Percentiles rank a stretch among this genome's conserved stretches.
phyloP scores from a whole-genome alignment of 2,329 filamentous ascomycete species.

The Xylaria sp. region DNA sequence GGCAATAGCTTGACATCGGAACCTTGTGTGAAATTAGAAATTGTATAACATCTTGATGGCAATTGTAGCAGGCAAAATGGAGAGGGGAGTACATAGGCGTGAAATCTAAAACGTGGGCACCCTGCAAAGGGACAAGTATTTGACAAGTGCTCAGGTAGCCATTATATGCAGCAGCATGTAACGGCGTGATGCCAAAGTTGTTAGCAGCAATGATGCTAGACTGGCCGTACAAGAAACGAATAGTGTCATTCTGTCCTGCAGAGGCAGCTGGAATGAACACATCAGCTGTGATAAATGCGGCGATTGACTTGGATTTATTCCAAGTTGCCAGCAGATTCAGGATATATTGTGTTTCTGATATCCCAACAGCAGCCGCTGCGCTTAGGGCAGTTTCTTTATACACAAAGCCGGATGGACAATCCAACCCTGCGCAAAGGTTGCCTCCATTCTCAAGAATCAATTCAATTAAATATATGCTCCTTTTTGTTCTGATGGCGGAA shows the following conservation, averaged over 20 bases:
- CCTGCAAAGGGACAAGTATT: neutral
- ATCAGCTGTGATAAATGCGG: neutral
- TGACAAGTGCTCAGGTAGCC: neutral
- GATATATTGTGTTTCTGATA: neutral
- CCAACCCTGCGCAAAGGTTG: neutral
- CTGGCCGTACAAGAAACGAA: neutral
- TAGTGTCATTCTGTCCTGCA: neutral
- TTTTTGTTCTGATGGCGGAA: neutral
- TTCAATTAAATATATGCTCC: neutral
- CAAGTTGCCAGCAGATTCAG: neutral
- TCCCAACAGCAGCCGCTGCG: neutral
- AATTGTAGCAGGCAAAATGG: neutral
- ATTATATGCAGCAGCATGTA: neutral
- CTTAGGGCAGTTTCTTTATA: neutral
- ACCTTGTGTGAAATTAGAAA: neutral
- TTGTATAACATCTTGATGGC: neutral
- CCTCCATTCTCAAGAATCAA: neutral
- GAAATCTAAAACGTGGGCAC: neutral
- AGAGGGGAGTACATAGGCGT: neutral
- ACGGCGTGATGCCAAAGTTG: neutral
- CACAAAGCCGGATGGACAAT: neutral
- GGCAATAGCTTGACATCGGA: neutral
- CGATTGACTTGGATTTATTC: neutral
- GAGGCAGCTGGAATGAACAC: slow-evolving; percentile 7
- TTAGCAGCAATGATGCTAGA: neutral